These are phyloP conservation scores for Thecaphora thlaspeos DNA, from an alignment of 1,284 basidiomycete genomes.

Conservation along the genomic window DNA sequence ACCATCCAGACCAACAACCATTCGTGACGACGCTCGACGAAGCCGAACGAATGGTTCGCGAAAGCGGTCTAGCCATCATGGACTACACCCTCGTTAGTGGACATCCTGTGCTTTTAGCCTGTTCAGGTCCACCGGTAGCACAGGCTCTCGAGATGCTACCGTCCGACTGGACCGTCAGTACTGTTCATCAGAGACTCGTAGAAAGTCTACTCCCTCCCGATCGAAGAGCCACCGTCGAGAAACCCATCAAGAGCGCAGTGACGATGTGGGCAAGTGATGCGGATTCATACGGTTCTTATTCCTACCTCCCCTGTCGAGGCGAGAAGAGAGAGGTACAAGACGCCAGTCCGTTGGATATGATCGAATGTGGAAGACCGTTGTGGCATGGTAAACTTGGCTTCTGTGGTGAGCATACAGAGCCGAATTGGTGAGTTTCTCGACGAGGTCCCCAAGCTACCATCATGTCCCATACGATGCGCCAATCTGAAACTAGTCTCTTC, in stretches of 20 bases:
- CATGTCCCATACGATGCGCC: too few species aligned
- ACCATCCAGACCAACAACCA: neutral
- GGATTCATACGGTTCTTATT: slow-evolving; percentile 1
- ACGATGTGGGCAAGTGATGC: slow-evolving; percentile 1
- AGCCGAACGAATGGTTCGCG: neutral
- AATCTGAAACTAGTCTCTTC: too few species aligned
- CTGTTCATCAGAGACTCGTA: slow-evolving; percentile 1
- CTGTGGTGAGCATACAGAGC: slow-evolving; percentile 4
- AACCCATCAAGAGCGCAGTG: neutral
- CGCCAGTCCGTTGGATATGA: slow-evolving; percentile 3
- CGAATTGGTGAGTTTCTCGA: neutral
- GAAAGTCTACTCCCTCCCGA: neutral
- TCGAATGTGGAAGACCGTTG: neutral
- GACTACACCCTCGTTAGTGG: slow-evolving; percentile 4
- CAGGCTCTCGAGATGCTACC: slow-evolving; percentile 2
- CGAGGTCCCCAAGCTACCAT: too few species aligned
- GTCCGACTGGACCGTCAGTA: neutral
- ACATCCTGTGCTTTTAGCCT: slow-evolving; percentile 1
- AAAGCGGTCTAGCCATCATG: neutral
- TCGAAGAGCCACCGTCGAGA: neutral
- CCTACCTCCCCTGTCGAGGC: neutral
- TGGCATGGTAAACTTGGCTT: slow-evolving; percentile 6
- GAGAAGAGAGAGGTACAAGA: too few species aligned
- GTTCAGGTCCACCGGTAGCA: slow-evolving; percentile 4
- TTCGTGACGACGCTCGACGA: neutral